Conservation (phyloP, 208 protist genomes). For the Wallacemonas sp. region DNA sequence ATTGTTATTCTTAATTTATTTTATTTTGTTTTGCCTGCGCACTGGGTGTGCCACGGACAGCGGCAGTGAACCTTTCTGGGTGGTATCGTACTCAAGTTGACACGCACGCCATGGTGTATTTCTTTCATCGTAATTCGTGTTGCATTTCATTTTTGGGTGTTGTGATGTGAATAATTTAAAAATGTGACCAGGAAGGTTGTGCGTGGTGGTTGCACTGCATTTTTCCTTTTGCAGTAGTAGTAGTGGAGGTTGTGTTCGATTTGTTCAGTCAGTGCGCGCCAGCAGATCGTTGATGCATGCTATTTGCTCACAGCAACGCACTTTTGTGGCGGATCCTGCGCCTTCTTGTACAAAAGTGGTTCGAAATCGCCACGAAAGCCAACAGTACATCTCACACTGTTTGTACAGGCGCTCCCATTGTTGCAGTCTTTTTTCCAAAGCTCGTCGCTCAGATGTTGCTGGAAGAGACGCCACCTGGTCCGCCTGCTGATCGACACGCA, state of each 20-base stretch:
- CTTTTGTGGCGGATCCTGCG: constrained; percentile 42
- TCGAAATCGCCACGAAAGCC: constrained; percentile 83
- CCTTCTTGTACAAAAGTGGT: constrained; percentile 71
- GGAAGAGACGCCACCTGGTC: neutral
- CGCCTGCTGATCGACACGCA: constrained; percentile 38
- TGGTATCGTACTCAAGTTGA: too few species aligned
- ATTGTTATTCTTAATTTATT: constrained; percentile 3
- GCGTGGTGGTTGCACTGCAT: too few species aligned
- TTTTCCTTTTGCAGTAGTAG: too few species aligned
- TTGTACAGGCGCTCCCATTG: constrained; percentile 57
- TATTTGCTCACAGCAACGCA: constrained; percentile 31
- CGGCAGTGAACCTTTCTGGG: too few species aligned
- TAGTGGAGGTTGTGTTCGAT: too few species aligned
- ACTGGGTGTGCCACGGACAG: too few species aligned
- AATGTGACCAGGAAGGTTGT: too few species aligned
- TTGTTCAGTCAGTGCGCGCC: neutral
- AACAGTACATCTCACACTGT: constrained; percentile 80
- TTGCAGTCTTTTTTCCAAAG: neutral
- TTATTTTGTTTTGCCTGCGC: too few species aligned
- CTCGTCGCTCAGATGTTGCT: neutral
- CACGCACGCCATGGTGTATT: too few species aligned
- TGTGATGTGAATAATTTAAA: too few species aligned
- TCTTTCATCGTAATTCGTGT: too few species aligned
- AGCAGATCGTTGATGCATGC: constrained; percentile 8
- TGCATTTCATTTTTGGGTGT: too few species aligned